These are phyloP conservation scores for Pseudogymnoascus sp. DNA, from an alignment of 2,329 filamentous ascomycete species.

Conservation along the genomic window DNA sequence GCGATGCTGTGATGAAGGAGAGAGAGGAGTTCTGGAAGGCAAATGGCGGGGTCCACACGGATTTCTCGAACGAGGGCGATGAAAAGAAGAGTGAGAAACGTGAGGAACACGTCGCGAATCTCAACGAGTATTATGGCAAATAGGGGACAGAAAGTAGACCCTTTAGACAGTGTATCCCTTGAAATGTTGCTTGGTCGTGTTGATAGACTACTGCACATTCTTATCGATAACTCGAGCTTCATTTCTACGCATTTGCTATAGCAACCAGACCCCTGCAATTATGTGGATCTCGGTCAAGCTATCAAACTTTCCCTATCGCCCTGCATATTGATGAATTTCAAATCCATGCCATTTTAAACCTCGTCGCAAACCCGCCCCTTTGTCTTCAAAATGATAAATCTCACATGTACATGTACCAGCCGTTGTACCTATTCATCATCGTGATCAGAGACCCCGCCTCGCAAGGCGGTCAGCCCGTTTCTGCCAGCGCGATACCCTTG, in stretches of 20 bases:
- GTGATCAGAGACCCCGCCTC: constrained; percentile 3
- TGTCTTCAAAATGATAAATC: constrained; percentile 1
- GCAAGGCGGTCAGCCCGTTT: constrained; percentile 1
- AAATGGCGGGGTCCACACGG: constrained; percentile 25
- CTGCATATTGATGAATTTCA: constrained; percentile 8
- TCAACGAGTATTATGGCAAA: constrained; percentile 12
- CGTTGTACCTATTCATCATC: background rate
- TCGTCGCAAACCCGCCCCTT: constrained; percentile 2
- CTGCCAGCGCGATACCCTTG: background rate
- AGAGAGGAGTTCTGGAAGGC: constrained; percentile 64
- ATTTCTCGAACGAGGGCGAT: constrained; percentile 10
- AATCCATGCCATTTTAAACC: constrained; percentile 6
- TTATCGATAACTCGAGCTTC: background rate
- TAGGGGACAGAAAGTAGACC: background rate
- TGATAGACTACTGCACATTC: background rate
- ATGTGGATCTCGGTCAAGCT: constrained; percentile 3
- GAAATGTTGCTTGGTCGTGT: background rate
- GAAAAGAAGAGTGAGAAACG: constrained; percentile 15
- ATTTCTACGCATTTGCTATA: constrained; percentile 1
- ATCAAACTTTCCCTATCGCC: constrained; percentile 8
- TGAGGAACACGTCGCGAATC: constrained; percentile 12
- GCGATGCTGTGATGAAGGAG: constrained; percentile 67
- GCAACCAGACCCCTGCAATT: constrained; percentile 5
- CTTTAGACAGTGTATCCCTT: background rate
- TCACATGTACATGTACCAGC: background rate